These are phyloP conservation scores for Wilhelminamyces savonicus DNA, from an alignment of 805 yeast species.

Conservation along the genomic window DNA sequence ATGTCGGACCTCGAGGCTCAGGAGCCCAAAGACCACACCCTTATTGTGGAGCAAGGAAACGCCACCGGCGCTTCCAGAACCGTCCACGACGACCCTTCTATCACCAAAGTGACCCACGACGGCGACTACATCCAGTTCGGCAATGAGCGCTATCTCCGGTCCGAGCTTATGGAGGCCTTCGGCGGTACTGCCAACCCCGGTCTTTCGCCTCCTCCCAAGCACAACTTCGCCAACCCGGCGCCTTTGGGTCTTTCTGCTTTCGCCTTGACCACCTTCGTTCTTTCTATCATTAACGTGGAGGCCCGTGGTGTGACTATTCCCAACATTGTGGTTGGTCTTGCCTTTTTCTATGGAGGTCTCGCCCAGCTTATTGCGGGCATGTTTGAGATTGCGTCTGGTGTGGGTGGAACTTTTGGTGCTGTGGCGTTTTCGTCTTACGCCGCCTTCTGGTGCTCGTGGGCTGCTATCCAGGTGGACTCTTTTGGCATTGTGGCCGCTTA, in stretches of 20 bases:
- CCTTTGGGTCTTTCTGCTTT: conserved; percentile 71
- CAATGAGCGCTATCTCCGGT: conserved; percentile 55
- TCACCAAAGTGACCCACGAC: too few species aligned
- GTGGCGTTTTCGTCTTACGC: conserved; percentile 56
- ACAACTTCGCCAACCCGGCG: conserved; percentile 60
- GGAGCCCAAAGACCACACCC: conserved; percentile 22
- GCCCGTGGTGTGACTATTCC: conserved; percentile 63
- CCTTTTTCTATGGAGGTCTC: conserved; percentile 68
- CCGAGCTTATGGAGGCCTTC: conserved; percentile 56
- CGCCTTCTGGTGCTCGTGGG: conserved; percentile 76
- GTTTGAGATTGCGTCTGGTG: conserved; percentile 67
- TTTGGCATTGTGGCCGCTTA: conserved; percentile 35
- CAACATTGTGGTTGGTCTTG: conserved; percentile 58
- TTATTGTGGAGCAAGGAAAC: conserved; percentile 10
- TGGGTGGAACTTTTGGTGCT: conserved; percentile 62
- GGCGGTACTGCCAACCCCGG: conserved; percentile 83
- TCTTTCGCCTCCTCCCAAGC: conserved; percentile 36
- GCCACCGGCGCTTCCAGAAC: conserved; percentile 2
- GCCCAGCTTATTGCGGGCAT: conserved; percentile 69
- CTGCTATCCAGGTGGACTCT: conserved; percentile 42
- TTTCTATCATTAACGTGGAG: conserved; percentile 55
- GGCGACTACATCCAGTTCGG: conserved; percentile 69
- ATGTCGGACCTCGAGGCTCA: conserved; percentile 34
- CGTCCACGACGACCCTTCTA: conserved; percentile 1
- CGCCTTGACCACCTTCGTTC: conserved; percentile 61